Base-by-base conservation (phyloP, 495 filamentous ascomycete genomes). In the Chaetomium fimeti region DNA sequence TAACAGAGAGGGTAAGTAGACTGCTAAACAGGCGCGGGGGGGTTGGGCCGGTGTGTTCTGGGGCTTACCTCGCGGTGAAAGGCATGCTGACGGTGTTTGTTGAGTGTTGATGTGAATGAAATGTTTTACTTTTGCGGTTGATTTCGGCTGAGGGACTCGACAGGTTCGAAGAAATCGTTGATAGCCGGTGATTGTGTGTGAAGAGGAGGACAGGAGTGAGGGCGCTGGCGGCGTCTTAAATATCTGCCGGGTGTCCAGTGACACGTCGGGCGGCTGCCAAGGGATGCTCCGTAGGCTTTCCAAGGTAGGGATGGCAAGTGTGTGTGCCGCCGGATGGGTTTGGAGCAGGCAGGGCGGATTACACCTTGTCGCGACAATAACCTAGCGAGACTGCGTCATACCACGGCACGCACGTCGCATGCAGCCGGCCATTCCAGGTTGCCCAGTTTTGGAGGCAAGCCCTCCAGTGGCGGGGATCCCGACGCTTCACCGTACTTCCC, bases 31-130 rank as follows among this genome's bases (percentile, higher is more conserved):
- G 9, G 4, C 25, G 20, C 22, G 6, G 9, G 18, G 18, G 4
- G 47, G 3, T 47, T 2, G 22, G 6, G 20, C 1, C 25, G 32
- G n/a, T 2, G 20, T 49, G 47, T 20, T 18, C n/a, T 22, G 22
- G 47, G 47, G 32, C 38, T 79, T 83, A 86, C 84, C 83, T 85
- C 58, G 83, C 84, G 68, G 59, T 61, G 47, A 61, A 53, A 51
- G 43, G 81, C 87, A 86, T 80, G 84, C 18, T 66, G 58, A 9
- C 32, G 45, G 53, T 65, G 56, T 51, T 61, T 20, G 20, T 52
- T 25, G 3, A 47, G 22, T 22, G 3, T 16, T 15, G 25, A n/a
- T 59, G 5, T 24, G 2, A 20, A 0, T 48, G 40, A n/a, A n/a
- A n/a, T n/a, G n/a, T n/a, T 36, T 59, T 57, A 15, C 0, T 40